Percentiles rank a stretch among this genome's conserved stretches.
These are phyloP conservation scores for Quercus engelmannii DNA, from an alignment of 306 rosid species.

Conservation along the genomic window DNA sequence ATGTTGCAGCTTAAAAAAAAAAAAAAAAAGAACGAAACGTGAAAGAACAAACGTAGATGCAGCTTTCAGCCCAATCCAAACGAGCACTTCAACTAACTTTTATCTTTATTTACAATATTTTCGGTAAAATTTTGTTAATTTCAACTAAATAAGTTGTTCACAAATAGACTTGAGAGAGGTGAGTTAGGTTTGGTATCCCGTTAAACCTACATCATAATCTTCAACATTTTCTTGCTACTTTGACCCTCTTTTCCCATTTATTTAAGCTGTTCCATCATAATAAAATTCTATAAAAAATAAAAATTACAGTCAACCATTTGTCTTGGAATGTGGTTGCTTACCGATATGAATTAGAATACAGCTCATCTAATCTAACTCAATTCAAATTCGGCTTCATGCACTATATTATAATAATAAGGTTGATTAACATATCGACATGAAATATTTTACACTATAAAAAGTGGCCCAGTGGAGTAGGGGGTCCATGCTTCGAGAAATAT, in stretches of 20 bases:
- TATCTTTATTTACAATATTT: too few relatives aligned
- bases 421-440: neutral
- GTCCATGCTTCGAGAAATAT: too few relatives aligned
- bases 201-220: slow-evolving; percentile 30
- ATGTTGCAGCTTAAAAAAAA: too few relatives aligned
- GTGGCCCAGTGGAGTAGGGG: too few relatives aligned
- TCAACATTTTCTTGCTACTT: slow-evolving; percentile 18
- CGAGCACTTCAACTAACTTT: too few relatives aligned
- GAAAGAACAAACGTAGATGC: too few relatives aligned
- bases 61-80: too few relatives aligned
- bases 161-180: neutral
- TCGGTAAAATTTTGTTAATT: too few relatives aligned
- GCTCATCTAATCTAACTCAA: slow-evolving; percentile 28
- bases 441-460: neutral
- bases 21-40: too few relatives aligned
- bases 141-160: too few relatives aligned
- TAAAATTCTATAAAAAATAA: too few relatives aligned
- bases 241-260: slow-evolving; percentile 23
- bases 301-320: neutral
- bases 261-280: neutral
- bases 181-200: slow-evolving; percentile 53
- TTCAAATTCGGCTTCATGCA: neutral
- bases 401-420: too few relatives aligned
- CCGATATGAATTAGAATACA: slow-evolving; percentile 21
- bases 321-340: slow-evolving; percentile 25